These are phyloP conservation scores for Fusarium tuaranense DNA, from an alignment of 2,329 filamentous ascomycete genomes.

Conservation along the genomic window DNA sequence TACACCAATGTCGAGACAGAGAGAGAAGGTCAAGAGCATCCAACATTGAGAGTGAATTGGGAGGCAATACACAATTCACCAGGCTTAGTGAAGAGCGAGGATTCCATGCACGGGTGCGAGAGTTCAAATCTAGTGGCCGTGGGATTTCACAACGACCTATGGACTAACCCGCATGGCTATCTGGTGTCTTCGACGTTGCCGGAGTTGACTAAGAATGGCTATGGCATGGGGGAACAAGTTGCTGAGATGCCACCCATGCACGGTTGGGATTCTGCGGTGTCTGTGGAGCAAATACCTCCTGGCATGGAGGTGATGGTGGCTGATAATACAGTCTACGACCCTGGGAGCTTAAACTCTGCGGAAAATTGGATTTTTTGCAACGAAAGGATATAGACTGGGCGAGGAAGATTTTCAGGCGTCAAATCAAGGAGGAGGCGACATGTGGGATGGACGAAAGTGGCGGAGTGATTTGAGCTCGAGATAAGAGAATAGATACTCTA, in stretches of 20 bases:
- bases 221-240: neutral
- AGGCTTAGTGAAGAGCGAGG: neutral
- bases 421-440: neutral
- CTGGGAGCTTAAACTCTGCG: slow-evolving; percentile 24
- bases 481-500: slow-evolving; percentile 10
- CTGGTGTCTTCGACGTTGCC: neutral
- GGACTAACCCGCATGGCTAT: neutral
- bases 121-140: neutral
- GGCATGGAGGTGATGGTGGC: neutral
- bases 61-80: neutral
- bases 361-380: slow-evolving; percentile 33
- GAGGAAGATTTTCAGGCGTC: neutral
- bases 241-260: neutral
- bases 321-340: slow-evolving; percentile 1
- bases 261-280: neutral
- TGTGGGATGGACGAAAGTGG: neutral
- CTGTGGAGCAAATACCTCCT: neutral
- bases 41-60: slow-evolving; percentile 24
- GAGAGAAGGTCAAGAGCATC: neutral
- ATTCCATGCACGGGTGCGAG: neutral
- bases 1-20: neutral
- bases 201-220: neutral
- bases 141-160: neutral
- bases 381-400: neutral
- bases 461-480: neutral